Base-by-base conservation (phyloP, 2,329 filamentous ascomycete species). In the Magnaporthiopsis rhizophila region DNA sequence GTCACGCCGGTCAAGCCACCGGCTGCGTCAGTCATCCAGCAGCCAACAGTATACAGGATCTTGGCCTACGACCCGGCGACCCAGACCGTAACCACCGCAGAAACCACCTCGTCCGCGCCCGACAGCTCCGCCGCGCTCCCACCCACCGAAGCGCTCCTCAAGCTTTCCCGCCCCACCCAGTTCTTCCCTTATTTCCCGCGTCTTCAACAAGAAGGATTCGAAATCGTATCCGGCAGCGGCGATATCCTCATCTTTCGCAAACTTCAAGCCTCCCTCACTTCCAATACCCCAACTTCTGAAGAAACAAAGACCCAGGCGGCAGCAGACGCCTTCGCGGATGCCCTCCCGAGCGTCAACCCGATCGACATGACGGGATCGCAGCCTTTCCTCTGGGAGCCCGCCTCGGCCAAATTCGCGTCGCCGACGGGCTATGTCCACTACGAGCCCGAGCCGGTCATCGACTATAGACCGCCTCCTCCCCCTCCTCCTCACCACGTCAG, bases 201-300 rank as follows among this genome's bases (percentile, higher is more conserved):
- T 1, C 78, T 90, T 1, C 80, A 86, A 66, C 76, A 78, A 0
- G 79, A 88, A 64, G 88, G 88, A 0, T 91, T 86, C 67, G 87
- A 89, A 69, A 86, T 90, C 56, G 81, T 87, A 1, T 85, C 87
- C 2, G 87, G 86, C 1, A 79, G 79, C 61, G 82, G 82, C 7
- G 82, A 90, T 67, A 78, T 89, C 5, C 78, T 91, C 32, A 81
- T 91, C 4, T 89, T 90, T 70, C 86, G 85, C 67, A 87, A 89
- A 73, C 80, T 84, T 4, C 77, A 79, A 8, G 69, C 75, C 3
- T 63, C 65, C 57, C 13, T 6, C 57, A 24, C 24, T 24, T n/a
- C 50, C 30, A 30, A 36, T 13, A 11, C 30, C 15, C 21, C 62
- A 5, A 5, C 32, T n/a, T 28, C 30, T 24, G 45, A 62, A 21